Evolutionary conservation across 148 eudicot genomes (phyloP), one percentile per base, ranked within the genome.

Genomic region (Dianthus caryophyllus): DNA sequence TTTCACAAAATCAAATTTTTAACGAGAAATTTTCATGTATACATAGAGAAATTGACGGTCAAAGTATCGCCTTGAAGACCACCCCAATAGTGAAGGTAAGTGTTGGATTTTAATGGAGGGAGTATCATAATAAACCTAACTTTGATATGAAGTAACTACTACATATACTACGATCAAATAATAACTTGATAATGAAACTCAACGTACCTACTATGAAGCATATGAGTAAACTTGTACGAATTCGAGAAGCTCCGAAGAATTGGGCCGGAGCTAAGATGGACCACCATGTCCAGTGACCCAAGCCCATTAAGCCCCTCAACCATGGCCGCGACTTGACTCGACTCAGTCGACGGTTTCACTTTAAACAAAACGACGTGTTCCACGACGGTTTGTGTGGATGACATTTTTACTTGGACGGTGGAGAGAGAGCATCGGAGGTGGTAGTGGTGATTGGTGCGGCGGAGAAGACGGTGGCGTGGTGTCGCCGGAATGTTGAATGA

Each of bases 321-420:
- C 94, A 90, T 87, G 70, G 90, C 41, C 31, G 77, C 49, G 69
- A 81, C 43, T 29, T 78, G 72, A 24, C 78, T 57, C 11, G 84
- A 56, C 64, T 82, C 78, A 13, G 90, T 61, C 38, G 68, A 56
- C 33, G 82, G 82, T 71, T 87, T 90, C 67, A 74, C 81, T 10
- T 82, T 82, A 86, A 87, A 81, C 62, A 90, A 90, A 55, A 85
- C 97, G 65, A 90, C 59, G 84, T 90, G 97, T 43, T 90, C 97
- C 62, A 90, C 29, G 76, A 71, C 66, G 4, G 72, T 0, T n/a
- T n/a, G n/a, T 16, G 90, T 29, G 56, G 71, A 5, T 0, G 83
- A 79, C 87, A 84, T 85, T n/a, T n/a, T n/a, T n/a, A n/a, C n/a
- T n/a, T n/a, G n/a, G 13, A 75, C 20, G 47, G 75, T 1, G 72